Evolutionary conservation across 108 stramenopile genomes (phyloP), one percentile per base, ranked within the genome.

Genomic region (Skeletonema marinoi): DNA sequence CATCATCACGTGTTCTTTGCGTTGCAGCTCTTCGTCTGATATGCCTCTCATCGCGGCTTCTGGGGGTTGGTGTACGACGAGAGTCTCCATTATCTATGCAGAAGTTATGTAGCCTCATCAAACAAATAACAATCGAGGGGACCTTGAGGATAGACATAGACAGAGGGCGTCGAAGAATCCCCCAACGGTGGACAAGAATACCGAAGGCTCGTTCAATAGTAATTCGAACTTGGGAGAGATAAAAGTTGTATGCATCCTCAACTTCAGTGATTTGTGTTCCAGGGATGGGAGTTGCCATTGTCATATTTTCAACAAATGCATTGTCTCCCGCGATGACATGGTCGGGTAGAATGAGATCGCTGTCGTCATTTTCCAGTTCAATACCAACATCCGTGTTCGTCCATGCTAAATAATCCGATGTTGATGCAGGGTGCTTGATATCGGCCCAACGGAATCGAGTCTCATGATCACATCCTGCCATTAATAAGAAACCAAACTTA

Each of bases 401-500:
- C 70, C 70, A 71, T 10, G 73, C 73, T 9, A 65, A 39, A 12
- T 30, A 74, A 33, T 74, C 73, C 5, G 17, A 21, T 36, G 73
- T 30, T 12, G 9, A 4, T 10, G 35, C 73, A 39, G 73, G 66
- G 12, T 31, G 38, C 17, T 16, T 13, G n/a, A 74, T 35, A 35
- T 74, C 73, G n/a, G 4, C 30, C 42, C 48, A 44, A 4, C 14
- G 13, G 29, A 79, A 73, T 8, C 72, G 61, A 46, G 63, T 42
- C 9, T 33, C 4, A 3, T 39, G 38, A 58, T 82, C 70, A 32
- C 70, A 65, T 9, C 65, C 65, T 3, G 70, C 81, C 32, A 77
- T 75, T 2, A 46, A 46, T 14, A 68, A 68, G 19, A 78, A 60
- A 7, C 83, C 78, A 66, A 60, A 80, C 62, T 81, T 80, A 11